Evolutionary conservation across 345 rosid genomes (phyloP), one percentile per base, ranked within the genome.

Genomic region (Orychophragmus violaceus): DNA sequence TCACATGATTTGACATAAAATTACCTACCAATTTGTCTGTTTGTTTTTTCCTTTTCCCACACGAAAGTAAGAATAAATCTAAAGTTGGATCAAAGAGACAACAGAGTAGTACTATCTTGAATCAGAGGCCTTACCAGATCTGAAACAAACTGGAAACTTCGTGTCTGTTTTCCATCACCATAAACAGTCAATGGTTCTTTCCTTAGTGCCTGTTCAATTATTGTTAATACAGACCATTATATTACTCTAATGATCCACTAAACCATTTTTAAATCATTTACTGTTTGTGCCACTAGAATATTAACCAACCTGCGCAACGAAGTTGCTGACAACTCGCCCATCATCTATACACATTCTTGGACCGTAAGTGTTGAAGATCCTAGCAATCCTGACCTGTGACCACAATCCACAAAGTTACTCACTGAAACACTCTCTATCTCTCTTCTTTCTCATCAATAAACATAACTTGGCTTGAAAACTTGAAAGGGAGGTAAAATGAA

Each of bases 311-410:
- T 89, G 96, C 8, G 96, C 94, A 4, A 89, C 94, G 24, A 89
- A 89, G 68, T 89, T 89, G 80, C 96, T 89, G 27, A 87, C 96
- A 17, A 89, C 94, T 7, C 96, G 94, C 14, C 94, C 96, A 68
- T 89, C 96, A 13, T 89, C 96, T 23, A 89, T 77, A 76, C 91
- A 89, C 96, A 89, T 89, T 13, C 94, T 89, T 8, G 96, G 91
- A 39, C 91, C 91, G 10, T 90, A 90, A 0, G 94, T 90, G 81
- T 87, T 90, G 18, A 90, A 90, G 66, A 90, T 90, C 72, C 94
- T 68, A 71, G 96, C 96, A 60, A 87, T 90, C 51, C 94, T 80
- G 64, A 80, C 91, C 96, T 89, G 69, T 27, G 7, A 52, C 32
- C 55, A 58, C 55, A 58, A 52, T 51, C 36, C 32, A 41, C 30